Percentiles rank a stretch among this genome's conserved stretches.
phyloP scores from a whole-genome alignment of 768 basidiomycete genomes.

The Boletus huronensis region DNA sequence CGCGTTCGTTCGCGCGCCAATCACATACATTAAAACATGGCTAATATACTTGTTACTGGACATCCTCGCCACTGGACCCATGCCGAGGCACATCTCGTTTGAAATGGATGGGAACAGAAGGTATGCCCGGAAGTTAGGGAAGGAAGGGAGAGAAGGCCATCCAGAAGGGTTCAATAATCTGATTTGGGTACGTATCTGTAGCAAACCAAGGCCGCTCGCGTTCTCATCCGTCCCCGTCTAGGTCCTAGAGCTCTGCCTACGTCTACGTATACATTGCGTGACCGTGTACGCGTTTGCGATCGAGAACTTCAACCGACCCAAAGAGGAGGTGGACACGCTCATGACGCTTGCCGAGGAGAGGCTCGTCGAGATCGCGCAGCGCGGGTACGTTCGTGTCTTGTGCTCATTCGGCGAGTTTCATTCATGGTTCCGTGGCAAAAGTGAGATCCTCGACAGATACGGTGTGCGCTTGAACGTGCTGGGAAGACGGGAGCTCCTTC shows the following conservation, averaged over 20 bases:
- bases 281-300: slow-evolving; percentile 98
- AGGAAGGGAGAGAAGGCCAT: slow-evolving; percentile 76
- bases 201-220: not conserved
- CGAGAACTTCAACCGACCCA: slow-evolving; percentile 90
- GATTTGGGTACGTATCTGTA: slow-evolving; percentile 56
- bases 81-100: slow-evolving; percentile 89
- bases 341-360: slow-evolving; percentile 82
- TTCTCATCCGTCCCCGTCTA: slow-evolving; percentile 28
- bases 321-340: slow-evolving; percentile 81
- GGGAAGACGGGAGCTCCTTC: slow-evolving; percentile 73
- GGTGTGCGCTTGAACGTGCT: slow-evolving; percentile 83
- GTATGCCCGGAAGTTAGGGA: slow-evolving; percentile 70
- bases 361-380: slow-evolving; percentile 69
- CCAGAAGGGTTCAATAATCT: slow-evolving; percentile 78
- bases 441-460: slow-evolving; percentile 75
- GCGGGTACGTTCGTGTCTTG: slow-evolving; percentile 58
- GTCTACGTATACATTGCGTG: slow-evolving; percentile 77
- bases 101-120: slow-evolving; percentile 97
- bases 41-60: slow-evolving; percentile 48
- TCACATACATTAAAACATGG: slow-evolving; percentile 22
- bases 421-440: slow-evolving; percentile 29
- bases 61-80: slow-evolving; percentile 75
- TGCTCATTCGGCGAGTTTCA: not conserved
- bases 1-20: slow-evolving; percentile 6
- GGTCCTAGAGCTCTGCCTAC: slow-evolving; percentile 83